Evolutionary conservation across 2,329 filamentous ascomycete genomes (phyloP).

Genomic region (Colletotrichum musae): DNA sequence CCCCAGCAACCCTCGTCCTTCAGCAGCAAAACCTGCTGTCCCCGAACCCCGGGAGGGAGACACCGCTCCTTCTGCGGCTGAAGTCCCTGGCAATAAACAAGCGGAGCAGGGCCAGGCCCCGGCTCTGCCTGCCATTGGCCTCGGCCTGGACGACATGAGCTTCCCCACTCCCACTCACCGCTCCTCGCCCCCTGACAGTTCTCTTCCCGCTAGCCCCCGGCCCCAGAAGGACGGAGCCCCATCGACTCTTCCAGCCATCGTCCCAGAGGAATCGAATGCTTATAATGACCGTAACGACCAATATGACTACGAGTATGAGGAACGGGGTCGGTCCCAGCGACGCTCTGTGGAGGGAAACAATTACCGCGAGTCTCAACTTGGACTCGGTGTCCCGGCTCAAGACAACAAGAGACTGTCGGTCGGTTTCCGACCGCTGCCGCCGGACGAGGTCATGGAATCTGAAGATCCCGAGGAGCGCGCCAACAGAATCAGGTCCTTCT

Average conservation of each 20-base stretch:
- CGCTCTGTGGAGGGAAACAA: slow-evolving; percentile 45
- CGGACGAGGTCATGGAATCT: slow-evolving; percentile 81
- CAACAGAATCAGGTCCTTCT: slow-evolving; percentile 97
- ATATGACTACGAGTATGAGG: slow-evolving; percentile 47
- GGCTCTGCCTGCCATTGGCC: slow-evolving; percentile 36
- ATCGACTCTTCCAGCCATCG: slow-evolving; percentile 50
- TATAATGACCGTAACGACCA: slow-evolving; percentile 48
- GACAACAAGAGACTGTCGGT: slow-evolving; percentile 75
- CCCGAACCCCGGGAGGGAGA: slow-evolving; percentile 29
- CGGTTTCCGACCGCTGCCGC: slow-evolving; percentile 87
- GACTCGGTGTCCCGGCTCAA: slow-evolving; percentile 69
- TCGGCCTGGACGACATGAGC: slow-evolving; percentile 40
- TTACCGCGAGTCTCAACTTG: slow-evolving; percentile 57
- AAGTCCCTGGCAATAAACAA: slow-evolving; percentile 15
- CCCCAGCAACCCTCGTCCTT: slow-evolving; percentile 36
- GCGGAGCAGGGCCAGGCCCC: slow-evolving; percentile 31
- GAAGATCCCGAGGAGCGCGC: slow-evolving; percentile 96
- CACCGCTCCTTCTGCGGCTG: slow-evolving; percentile 31
- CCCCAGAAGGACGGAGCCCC: slow-evolving; percentile 54
- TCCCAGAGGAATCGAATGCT: slow-evolving; percentile 36
- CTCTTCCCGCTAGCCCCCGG: slow-evolving; percentile 48
- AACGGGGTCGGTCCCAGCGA: slow-evolving; percentile 55
- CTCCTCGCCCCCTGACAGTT: slow-evolving; percentile 48
- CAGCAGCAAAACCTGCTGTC: slow-evolving; percentile 32
- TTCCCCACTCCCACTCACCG: slow-evolving; percentile 35